Percentiles rank a stretch among this genome's conserved stretches.
Conservation (phyloP, 805 yeast genomes). For the Ogataea trehalophila region DNA sequence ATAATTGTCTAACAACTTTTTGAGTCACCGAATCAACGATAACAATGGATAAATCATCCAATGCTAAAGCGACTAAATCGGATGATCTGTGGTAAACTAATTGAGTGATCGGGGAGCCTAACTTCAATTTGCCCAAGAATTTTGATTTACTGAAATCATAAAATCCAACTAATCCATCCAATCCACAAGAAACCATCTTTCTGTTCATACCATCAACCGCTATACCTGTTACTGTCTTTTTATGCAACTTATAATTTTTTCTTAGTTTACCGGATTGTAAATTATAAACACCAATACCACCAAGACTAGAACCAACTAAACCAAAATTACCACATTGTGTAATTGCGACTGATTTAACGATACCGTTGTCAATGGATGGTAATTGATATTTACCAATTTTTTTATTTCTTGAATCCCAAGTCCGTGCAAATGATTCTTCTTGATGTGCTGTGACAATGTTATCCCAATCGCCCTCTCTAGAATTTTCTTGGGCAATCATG, state of each 20-base stretch:
- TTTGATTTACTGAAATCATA: constrained; percentile 75
- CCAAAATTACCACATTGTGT: constrained; percentile 96
- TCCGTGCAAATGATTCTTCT: constrained; percentile 76
- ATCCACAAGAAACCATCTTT: constrained; percentile 78
- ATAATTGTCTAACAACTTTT: constrained; percentile 76
- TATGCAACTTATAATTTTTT: constrained; percentile 63
- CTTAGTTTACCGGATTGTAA: constrained; percentile 86
- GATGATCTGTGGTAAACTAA: constrained; percentile 77
- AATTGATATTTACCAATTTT: constrained; percentile 74
- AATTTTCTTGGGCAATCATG: constrained; percentile 63
- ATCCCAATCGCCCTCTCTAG: constrained; percentile 90
- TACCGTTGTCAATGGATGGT: constrained; percentile 70
- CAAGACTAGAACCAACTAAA: constrained; percentile 80
- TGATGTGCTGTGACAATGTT: constrained; percentile 85
- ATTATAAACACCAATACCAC: constrained; percentile 82
- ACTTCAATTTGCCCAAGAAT: constrained; percentile 57
- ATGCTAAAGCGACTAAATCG: constrained; percentile 76
- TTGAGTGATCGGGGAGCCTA: constrained; percentile 74
- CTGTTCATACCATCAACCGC: constrained; percentile 88
- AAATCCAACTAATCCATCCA: constrained; percentile 86
- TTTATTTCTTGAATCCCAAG: constrained; percentile 81
- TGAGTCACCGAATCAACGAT: constrained; percentile 80
- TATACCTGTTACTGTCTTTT: constrained; percentile 80
- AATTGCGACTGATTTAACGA: constrained; percentile 65
- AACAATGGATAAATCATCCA: constrained; percentile 82